phyloP scores from a whole-genome alignment of 2,329 filamentous ascomycete species.

The Stagonosporopsis vannaccii region DNA sequence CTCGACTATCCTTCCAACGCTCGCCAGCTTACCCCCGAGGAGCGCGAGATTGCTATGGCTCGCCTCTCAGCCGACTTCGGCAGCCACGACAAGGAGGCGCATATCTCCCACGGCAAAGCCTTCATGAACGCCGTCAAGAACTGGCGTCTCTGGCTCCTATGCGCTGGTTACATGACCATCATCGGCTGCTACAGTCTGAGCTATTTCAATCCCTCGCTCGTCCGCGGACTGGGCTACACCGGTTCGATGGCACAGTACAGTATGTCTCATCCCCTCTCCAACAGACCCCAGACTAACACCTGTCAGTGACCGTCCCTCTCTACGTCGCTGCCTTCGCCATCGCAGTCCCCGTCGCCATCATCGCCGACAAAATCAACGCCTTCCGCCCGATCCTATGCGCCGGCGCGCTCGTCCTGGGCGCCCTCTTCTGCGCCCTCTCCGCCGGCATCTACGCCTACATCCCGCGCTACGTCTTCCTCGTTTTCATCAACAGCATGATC shows the following conservation, averaged over 20 bases:
- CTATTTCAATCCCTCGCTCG: constrained; percentile 35
- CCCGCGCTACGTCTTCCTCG: constrained; percentile 35
- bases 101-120: constrained; percentile 26
- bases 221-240: constrained; percentile 30
- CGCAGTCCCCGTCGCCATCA: constrained; percentile 31
- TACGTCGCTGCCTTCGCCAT: constrained; percentile 33
- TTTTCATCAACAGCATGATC: constrained; percentile 35
- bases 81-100: constrained; percentile 25
- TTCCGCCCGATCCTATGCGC: constrained; percentile 28
- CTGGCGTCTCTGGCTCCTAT: constrained; percentile 34
- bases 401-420: constrained; percentile 22
- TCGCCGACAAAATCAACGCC: constrained; percentile 26
- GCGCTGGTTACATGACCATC: constrained; percentile 37
- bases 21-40: constrained; percentile 52
- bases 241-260: constrained; percentile 31
- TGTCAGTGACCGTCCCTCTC: constrained; percentile 29
- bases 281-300: background rate
- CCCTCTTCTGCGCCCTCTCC: constrained; percentile 33
- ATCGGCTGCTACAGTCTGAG: constrained; percentile 36
- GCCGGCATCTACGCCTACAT: constrained; percentile 35
- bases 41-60: constrained; percentile 49
- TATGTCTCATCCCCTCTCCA: background rate
- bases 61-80: constrained; percentile 31
- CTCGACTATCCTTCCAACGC: constrained; percentile 46
- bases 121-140: constrained; percentile 31